Conservation (phyloP, 2,329 filamentous ascomycete genomes). For the Paraconiothyrium brasiliense region DNA sequence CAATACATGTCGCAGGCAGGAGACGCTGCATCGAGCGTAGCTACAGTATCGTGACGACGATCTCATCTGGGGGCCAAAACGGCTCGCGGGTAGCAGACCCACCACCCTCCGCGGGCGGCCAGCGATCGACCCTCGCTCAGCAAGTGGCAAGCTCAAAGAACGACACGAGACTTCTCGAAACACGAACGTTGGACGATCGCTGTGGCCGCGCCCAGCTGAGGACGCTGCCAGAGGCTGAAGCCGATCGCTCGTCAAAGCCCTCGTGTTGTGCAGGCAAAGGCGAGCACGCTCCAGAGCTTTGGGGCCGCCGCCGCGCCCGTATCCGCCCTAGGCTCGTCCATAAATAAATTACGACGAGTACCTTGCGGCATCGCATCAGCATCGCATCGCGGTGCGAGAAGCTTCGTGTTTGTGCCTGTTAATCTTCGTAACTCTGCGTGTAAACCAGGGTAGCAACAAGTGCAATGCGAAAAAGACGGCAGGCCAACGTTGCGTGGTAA, state of each 20-base stretch:
- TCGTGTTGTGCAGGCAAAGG: slow-evolving; percentile 1
- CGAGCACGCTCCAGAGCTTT: too few relatives aligned
- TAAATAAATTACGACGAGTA: background rate
- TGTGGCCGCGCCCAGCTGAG: too few relatives aligned
- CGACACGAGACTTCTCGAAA: too few relatives aligned
- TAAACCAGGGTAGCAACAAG: background rate
- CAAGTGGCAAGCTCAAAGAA: too few relatives aligned
- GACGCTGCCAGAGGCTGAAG: background rate
- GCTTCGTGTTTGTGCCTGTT: slow-evolving; percentile 11
- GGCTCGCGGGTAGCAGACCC: background rate
- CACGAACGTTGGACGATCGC: too few relatives aligned
- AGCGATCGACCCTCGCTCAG: too few relatives aligned
- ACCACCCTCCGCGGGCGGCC: too few relatives aligned
- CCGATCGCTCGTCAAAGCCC: background rate
- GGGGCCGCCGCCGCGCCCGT: background rate
- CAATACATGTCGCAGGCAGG: too few relatives aligned
- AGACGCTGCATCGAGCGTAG: too few relatives aligned
- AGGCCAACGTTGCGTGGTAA: background rate
- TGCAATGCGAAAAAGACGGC: background rate
- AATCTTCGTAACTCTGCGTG: too few relatives aligned
- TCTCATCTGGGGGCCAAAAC: background rate
- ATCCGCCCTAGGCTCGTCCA: background rate
- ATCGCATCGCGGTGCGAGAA: background rate
- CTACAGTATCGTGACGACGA: background rate
- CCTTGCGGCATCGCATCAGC: background rate